These are phyloP conservation scores for Yueomyces sp. DNA, from an alignment of 805 yeast genomes.

Conservation along the genomic window DNA sequence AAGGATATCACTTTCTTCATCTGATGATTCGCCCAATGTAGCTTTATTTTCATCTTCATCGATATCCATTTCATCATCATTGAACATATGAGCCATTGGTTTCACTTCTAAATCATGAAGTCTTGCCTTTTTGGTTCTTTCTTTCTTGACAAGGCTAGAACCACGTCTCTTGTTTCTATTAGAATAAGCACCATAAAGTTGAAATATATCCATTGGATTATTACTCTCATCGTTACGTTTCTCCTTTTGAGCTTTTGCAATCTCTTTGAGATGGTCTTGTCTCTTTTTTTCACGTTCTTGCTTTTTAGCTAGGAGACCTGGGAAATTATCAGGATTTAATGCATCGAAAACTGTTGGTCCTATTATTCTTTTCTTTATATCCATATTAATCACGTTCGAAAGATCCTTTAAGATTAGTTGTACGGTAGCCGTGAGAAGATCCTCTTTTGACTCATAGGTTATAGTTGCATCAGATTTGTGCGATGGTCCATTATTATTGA, in stretches of 20 bases:
- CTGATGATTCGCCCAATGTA: conserved; percentile 6
- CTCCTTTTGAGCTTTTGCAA: conserved; percentile 10
- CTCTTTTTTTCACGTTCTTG: conserved; percentile 18
- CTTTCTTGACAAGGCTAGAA: neutral
- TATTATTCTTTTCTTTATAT: conserved; percentile 58
- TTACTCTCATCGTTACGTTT: conserved; percentile 18
- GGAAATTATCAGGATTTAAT: conserved; percentile 46
- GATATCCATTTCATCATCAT: conserved; percentile 17
- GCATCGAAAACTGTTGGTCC: conserved; percentile 55
- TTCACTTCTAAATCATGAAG: conserved; percentile 4
- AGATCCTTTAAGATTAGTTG: conserved; percentile 49
- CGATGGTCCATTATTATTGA: neutral
- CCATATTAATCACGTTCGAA: conserved; percentile 47
- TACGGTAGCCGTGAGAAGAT: conserved; percentile 45
- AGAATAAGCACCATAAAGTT: conserved; percentile 17
- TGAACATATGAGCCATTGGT: conserved; percentile 20
- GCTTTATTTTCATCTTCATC: conserved; percentile 2
- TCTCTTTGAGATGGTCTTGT: conserved; percentile 3
- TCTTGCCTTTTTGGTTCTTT: conserved; percentile 5
- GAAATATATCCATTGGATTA: conserved; percentile 25
- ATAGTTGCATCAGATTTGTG: conserved; percentile 1
- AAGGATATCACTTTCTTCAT: conserved; percentile 7
- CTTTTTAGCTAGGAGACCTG: conserved; percentile 30
- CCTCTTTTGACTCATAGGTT: conserved; percentile 13
- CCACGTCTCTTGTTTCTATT: neutral